These are phyloP conservation scores for Flammula alnicola DNA, from an alignment of 1,284 basidiomycete species.

Conservation along the genomic window DNA sequence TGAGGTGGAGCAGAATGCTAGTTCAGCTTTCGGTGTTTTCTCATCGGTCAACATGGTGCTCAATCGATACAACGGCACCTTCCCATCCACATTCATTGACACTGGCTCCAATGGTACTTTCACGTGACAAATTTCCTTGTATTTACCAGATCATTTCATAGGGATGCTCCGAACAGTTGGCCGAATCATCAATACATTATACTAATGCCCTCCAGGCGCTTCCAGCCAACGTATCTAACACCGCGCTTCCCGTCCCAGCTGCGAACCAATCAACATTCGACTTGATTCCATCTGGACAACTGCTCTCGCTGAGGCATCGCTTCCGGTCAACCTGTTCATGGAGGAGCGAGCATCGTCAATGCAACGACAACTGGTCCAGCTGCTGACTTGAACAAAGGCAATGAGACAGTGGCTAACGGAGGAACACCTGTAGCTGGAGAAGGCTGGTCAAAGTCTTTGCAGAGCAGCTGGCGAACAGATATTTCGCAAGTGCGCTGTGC, in stretches of 20 bases:
- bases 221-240: conserved; percentile 67
- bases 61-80: conserved; percentile 84
- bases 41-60: conserved; percentile 77
- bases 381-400: conserved; percentile 63
- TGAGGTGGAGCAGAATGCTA: conserved; percentile 39
- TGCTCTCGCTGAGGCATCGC: conserved; percentile 68
- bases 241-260: conserved; percentile 51
- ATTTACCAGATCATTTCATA: conserved; percentile 27
- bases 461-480: conserved; percentile 82
- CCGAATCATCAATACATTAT: conserved; percentile 88
- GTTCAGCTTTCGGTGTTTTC: conserved; percentile 76
- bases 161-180: conserved; percentile 82
- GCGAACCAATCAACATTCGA: conserved; percentile 61
- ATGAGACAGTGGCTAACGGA: conserved; percentile 74
- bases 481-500: conserved; percentile 82
- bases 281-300: conserved; percentile 75
- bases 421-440: conserved; percentile 68
- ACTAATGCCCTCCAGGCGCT: conserved; percentile 78
- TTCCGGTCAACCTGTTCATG: conserved; percentile 66
- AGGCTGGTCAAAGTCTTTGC: conserved; percentile 69
- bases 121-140: not conserved
- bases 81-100: conserved; percentile 74
- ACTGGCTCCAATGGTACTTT: conserved; percentile 79
- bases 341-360: conserved; percentile 45
- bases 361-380: conserved; percentile 54